Evolutionary conservation across 192 early-diverging fungal genomes (phyloP), one percentile per base, ranked within the genome.

Genomic region (Coemansia sp.): DNA sequence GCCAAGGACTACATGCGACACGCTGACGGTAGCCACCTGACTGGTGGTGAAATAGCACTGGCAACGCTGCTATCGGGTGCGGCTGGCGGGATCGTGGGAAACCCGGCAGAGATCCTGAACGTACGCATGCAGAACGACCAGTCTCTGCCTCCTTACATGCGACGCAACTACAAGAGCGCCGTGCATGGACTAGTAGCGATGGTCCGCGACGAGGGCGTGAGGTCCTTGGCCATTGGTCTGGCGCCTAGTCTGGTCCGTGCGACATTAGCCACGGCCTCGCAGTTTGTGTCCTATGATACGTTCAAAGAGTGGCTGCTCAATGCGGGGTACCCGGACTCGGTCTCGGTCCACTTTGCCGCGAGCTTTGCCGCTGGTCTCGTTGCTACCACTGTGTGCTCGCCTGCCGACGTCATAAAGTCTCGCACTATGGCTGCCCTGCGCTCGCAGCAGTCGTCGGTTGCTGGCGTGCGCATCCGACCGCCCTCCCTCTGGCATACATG

Each of bases 221-320:
- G 71, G 15, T 88, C 93, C 22, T 79, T 99, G 60, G 90, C 93
- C 69, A 90, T 95, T 70, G 97, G 97, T 34, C 72, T 99, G 22
- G 94, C 89, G 1, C 95, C 97, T 8, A 96, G 95, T 60, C 85
- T 95, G 69, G 85, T 96, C 53, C 87, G 97, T 34, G 96, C 97
- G 4, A 92, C 97, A 60, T 80, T 95, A 52, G 91, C 91, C 79
- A 90, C 89, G 10, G 83, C 82, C 3, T 92, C 91, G 2, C 92
- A 93, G 70, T 84, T 92, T 61, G 89, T 88, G 16, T 89, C 88
- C 3, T 95, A 95, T 74, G 94, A 95, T 71, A 64, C 86, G 15
- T 86, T 89, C 68, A 95, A 95, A 80, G 81, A 87, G 5, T 55
- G 86, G 22, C 76, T 95, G 65, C 68, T 94, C 41, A 63, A 55